Base-by-base conservation (phyloP, 177 flowering plant species). In the Telopea speciosissima region DNA sequence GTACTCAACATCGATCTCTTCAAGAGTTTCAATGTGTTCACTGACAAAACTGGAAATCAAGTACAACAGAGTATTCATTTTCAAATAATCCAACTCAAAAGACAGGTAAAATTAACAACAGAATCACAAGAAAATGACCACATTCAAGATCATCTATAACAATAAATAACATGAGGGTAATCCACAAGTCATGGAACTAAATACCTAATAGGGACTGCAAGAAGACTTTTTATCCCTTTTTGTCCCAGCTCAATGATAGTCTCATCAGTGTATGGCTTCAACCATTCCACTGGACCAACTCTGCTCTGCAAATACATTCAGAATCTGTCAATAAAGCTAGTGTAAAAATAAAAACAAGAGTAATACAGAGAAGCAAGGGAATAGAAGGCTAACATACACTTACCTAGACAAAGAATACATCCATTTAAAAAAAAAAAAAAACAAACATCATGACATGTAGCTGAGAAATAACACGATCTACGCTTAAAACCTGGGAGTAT, bases 261-360 rank as follows among this genome's bases (percentile, higher is more conserved):
- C 69, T 90, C 96, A 84, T 95, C 99, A 42, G 99, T 95, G 70
- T 95, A 95, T 49, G 98, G 99, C 78, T 89, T 95, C 82, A 95
- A 79, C 98, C 98, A 95, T 77, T 95, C 98, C 65, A 95, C 98
- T 23, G 97, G 99, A 36, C 99, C 99, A 72, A 95, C 99, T 82
- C 98, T 85, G 79, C 99, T 95, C 99, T 94, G 88, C 23, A 78
- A 68, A 63, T 66, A 28, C 64, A 66, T 5, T 13, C 21, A 24
- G n/a, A 58, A 58, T 58, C 61, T 58, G 61, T 58, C 8, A 58
- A 58, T 24, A 5, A 58, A 58, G 9, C n/a, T n/a, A 58, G 0
- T 16, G 7, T 4, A 19, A 58, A 17, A 58, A 58, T 16, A n/a
- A 58, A 28, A 58, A 16, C n/a, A 58, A 58, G 19, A 2, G 19